Percentiles rank a stretch among this genome's conserved stretches.
Conservation (phyloP, 2,329 filamentous ascomycete species). For the Apiospora pterosperma region DNA sequence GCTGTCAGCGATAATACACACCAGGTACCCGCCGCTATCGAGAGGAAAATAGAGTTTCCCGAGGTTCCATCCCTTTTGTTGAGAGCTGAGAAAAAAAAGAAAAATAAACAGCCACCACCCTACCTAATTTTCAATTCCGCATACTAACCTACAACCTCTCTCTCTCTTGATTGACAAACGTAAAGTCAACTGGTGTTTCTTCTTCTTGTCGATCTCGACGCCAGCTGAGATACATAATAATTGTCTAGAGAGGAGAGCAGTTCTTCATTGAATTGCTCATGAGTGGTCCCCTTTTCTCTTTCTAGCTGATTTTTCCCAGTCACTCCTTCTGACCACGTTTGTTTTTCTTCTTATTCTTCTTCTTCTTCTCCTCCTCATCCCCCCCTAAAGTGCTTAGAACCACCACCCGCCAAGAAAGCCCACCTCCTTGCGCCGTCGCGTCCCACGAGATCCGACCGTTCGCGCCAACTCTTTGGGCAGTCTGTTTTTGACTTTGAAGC, state of each 20-base stretch:
- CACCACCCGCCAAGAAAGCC: not conserved
- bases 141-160: too few relatives aligned
- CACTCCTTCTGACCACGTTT: not conserved
- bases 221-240: not conserved
- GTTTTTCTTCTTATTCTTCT: not conserved
- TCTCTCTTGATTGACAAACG: not conserved
- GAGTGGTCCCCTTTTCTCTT: conserved; percentile 1
- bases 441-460: not conserved
- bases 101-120: not conserved
- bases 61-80: conserved; percentile 2
- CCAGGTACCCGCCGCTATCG: not conserved
- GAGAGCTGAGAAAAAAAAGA: not conserved
- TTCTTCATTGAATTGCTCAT: conserved; percentile 5
- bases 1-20: not conserved
- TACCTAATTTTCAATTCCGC: too few relatives aligned
- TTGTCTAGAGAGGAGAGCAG: not conserved
- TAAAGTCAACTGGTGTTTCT: not conserved
- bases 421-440: not conserved
- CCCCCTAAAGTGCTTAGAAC: not conserved
- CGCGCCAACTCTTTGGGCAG: not conserved
- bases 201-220: conserved; percentile 1
- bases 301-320: not conserved
- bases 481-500: not conserved
- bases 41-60: not conserved
- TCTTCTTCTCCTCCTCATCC: not conserved